These are phyloP conservation scores for Phytopythium delawarense DNA, from an alignment of 352 stramenopile genomes.

Conservation along the genomic window DNA sequence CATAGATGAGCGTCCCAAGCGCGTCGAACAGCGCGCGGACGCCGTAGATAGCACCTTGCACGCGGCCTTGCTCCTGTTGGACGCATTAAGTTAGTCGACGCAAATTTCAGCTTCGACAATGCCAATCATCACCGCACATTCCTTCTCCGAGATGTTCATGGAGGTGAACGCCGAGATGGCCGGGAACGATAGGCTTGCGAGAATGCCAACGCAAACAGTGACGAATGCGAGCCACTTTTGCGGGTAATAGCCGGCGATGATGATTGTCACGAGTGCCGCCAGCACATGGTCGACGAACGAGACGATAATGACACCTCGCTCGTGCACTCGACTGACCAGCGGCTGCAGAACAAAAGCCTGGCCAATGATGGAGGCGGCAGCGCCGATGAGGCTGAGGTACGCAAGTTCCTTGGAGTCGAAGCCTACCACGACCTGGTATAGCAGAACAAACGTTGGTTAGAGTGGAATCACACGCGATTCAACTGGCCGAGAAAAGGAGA, in stretches of 20 bases:
- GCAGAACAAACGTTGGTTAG: not conserved
- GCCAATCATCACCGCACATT: slow-evolving; percentile 1
- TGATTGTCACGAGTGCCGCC: slow-evolving; percentile 28
- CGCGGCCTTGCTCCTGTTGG: slow-evolving; percentile 57
- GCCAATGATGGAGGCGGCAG: slow-evolving; percentile 43
- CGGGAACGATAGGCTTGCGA: slow-evolving; percentile 64
- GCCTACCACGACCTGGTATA: slow-evolving; percentile 19
- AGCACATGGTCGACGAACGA: slow-evolving; percentile 31
- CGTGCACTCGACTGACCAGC: slow-evolving; percentile 45
- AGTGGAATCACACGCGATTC: not conserved
- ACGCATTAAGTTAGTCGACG: not conserved
- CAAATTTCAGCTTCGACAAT: not conserved
- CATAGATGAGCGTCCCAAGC: slow-evolving; percentile 44
- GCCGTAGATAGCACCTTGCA: slow-evolving; percentile 71
- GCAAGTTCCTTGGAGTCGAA: slow-evolving; percentile 64
- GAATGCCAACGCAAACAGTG: slow-evolving; percentile 25
- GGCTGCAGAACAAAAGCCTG: slow-evolving; percentile 58
- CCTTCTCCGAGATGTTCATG: slow-evolving; percentile 43
- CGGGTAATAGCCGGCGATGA: slow-evolving; percentile 42
- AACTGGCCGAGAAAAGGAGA: not conserved
- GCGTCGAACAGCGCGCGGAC: slow-evolving; percentile 60
- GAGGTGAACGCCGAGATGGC: slow-evolving; percentile 35
- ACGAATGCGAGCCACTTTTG: slow-evolving; percentile 57
- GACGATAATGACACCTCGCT: slow-evolving; percentile 67
- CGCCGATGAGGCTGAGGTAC: slow-evolving; percentile 50